phyloP scores from a whole-genome alignment of 129 eudicot species.

The Helianthus annuus region DNA sequence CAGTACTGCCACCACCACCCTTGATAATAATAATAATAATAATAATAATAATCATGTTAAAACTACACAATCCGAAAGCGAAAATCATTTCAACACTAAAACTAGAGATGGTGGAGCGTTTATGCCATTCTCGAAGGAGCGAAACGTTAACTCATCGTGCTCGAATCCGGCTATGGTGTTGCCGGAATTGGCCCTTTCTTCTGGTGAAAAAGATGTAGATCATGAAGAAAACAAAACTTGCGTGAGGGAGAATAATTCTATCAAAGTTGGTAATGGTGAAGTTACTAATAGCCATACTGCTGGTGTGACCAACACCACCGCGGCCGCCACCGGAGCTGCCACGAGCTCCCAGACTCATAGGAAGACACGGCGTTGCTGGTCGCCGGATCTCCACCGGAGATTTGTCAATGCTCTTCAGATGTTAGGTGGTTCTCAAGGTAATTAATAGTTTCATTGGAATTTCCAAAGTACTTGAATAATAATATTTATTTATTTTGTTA shows the following conservation, averaged over 20 bases:
- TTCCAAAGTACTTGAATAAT: background rate
- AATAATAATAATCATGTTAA: constrained; percentile 12
- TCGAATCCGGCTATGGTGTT: constrained; percentile 27
- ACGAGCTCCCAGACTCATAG: constrained; percentile 63
- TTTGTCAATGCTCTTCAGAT: constrained; percentile 97
- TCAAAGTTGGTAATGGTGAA: constrained; percentile 31
- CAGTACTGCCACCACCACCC: constrained; percentile 14
- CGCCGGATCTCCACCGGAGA: constrained; percentile 95
- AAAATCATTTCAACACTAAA: constrained; percentile 36
- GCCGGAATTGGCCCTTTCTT: constrained; percentile 75
- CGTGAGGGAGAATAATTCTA: constrained; percentile 46
- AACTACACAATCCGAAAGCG: constrained; percentile 28
- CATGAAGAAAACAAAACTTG: constrained; percentile 47
- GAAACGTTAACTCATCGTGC: constrained; percentile 29
- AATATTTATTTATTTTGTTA: background rate
- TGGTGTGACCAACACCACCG: constrained; percentile 9
- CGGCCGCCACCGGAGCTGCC: constrained; percentile 22
- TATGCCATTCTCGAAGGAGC: constrained; percentile 58
- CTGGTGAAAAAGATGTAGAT: constrained; percentile 53
- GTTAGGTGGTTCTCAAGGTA: constrained; percentile 99
- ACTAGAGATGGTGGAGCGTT: constrained; percentile 74
- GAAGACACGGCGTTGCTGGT: constrained; percentile 96
- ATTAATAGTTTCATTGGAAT: background rate
- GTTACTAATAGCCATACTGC: constrained; percentile 40
- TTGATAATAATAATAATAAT: constrained; percentile 14